Conservation (phyloP, 805 yeast genomes). For the Kuraishia hungarica region DNA sequence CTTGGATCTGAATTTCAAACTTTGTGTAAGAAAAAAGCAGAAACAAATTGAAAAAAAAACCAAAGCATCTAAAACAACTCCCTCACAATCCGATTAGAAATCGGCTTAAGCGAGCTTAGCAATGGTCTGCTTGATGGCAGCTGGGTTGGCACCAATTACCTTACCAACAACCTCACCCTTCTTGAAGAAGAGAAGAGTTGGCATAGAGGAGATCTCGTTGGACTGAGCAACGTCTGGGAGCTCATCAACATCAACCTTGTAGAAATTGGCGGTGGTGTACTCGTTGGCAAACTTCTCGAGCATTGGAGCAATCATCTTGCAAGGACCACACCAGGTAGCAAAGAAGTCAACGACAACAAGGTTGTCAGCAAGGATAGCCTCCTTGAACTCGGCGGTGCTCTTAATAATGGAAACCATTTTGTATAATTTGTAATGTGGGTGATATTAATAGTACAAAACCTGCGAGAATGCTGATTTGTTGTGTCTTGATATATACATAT, state of each 20-base stretch:
- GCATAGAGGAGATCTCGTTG: slow-evolving; percentile 49
- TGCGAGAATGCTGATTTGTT: too few relatives aligned
- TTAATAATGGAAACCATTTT: slow-evolving; percentile 47
- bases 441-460: not conserved
- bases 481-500: too few relatives aligned
- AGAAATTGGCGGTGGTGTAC: slow-evolving; percentile 63
- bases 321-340: slow-evolving; percentile 99
- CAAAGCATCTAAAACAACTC: not conserved
- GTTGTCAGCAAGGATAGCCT: slow-evolving; percentile 53
- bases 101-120: slow-evolving; percentile 18
- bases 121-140: slow-evolving; percentile 61
- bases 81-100: not conserved
- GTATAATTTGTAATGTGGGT: not conserved
- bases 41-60: not conserved
- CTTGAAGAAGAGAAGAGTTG: slow-evolving; percentile 68
- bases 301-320: slow-evolving; percentile 95
- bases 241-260: slow-evolving; percentile 89
- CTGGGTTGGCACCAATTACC: slow-evolving; percentile 88
- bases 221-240: slow-evolving; percentile 68
- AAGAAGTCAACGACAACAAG: slow-evolving; percentile 91
- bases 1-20: not conserved
- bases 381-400: slow-evolving; percentile 50
- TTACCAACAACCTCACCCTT: slow-evolving; percentile 70
- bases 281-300: slow-evolving; percentile 71
- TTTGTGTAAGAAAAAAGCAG: not conserved